Conservation (phyloP, 352 stramenopile species). For the Phytophthora chlamydospora region DNA sequence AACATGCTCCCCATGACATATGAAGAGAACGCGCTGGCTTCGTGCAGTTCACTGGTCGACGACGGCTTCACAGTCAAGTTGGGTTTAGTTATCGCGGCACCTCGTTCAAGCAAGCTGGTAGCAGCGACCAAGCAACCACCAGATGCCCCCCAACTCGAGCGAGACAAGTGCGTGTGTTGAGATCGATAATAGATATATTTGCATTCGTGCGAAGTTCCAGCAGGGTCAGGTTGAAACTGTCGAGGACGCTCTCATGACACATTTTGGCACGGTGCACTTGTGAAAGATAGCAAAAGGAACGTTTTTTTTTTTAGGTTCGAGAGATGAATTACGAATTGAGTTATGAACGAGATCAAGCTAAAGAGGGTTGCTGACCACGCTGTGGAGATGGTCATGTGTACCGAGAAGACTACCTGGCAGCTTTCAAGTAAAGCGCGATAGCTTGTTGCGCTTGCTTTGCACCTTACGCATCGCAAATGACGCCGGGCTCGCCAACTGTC, state of each 20-base stretch:
- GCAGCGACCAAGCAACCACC: no score
- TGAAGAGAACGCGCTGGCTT: neutral
- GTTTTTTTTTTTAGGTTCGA: conserved; percentile 5
- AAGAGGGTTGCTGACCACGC: conserved; percentile 1
- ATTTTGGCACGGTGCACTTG: no score
- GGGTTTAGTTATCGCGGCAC: neutral
- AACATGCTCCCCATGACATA: conserved; percentile 58
- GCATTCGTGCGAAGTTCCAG: no score
- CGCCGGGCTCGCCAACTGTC: conserved; percentile 21
- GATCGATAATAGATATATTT: no score
- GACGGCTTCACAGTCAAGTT: neutral
- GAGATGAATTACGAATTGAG: conserved; percentile 10
- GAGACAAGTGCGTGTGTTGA: no score
- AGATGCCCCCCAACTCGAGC: no score
- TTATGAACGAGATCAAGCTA: conserved; percentile 16
- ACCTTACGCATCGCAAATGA: conserved; percentile 25
- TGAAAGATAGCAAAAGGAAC: neutral
- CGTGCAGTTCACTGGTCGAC: neutral
- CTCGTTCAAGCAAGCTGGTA: no score
- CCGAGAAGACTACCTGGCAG: no score
- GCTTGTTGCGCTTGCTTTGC: neutral
- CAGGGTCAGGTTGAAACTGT: no score
- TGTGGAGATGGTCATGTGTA: neutral
- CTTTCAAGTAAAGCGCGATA: neutral
- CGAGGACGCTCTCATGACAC: neutral